These are phyloP conservation scores for Erysimum cheiri DNA, from an alignment of 441 rosid species.

Conservation along the genomic window DNA sequence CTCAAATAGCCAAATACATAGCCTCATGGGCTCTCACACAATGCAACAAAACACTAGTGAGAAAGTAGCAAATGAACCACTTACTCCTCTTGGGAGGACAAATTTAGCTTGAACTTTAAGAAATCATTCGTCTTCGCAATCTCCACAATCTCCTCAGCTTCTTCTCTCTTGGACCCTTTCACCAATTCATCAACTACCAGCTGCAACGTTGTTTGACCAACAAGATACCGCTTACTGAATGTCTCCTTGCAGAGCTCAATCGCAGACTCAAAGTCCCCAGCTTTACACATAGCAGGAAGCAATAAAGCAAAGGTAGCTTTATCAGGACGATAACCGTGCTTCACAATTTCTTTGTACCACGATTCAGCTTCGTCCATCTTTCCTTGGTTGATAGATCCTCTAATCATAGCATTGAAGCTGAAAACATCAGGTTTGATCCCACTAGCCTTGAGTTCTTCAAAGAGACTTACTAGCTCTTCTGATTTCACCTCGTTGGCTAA, in stretches of 20 bases:
- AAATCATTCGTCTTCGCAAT: slow-evolving; percentile 52
- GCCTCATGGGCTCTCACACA: slow-evolving; percentile 5
- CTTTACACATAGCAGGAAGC: slow-evolving; percentile 57
- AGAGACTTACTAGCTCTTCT: slow-evolving; percentile 49
- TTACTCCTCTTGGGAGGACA: slow-evolving; percentile 42
- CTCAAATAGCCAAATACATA: slow-evolving; percentile 1
- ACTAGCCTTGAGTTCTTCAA: slow-evolving; percentile 52
- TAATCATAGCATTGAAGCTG: slow-evolving; percentile 59
- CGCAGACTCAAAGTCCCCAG: slow-evolving; percentile 58
- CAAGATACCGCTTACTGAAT: slow-evolving; percentile 43
- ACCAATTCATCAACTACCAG: slow-evolving; percentile 60
- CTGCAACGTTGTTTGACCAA: slow-evolving; percentile 53
- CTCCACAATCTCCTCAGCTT: slow-evolving; percentile 65
- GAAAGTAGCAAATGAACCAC: slow-evolving; percentile 22
- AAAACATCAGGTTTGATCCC: slow-evolving; percentile 54
- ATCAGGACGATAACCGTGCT: slow-evolving; percentile 50
- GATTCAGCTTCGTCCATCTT: slow-evolving; percentile 55
- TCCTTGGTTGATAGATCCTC: slow-evolving; percentile 52
- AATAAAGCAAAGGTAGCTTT: slow-evolving; percentile 48
- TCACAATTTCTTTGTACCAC: slow-evolving; percentile 56
- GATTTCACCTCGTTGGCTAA: slow-evolving; percentile 51
- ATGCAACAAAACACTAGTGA: slow-evolving; percentile 5
- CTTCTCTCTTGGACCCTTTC: slow-evolving; percentile 52
- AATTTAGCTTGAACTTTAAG: slow-evolving; percentile 44
- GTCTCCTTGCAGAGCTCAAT: slow-evolving; percentile 53